These are phyloP conservation scores for Rhodotorula graminis DNA, from an alignment of 768 basidiomycete genomes.

Conservation along the genomic window DNA sequence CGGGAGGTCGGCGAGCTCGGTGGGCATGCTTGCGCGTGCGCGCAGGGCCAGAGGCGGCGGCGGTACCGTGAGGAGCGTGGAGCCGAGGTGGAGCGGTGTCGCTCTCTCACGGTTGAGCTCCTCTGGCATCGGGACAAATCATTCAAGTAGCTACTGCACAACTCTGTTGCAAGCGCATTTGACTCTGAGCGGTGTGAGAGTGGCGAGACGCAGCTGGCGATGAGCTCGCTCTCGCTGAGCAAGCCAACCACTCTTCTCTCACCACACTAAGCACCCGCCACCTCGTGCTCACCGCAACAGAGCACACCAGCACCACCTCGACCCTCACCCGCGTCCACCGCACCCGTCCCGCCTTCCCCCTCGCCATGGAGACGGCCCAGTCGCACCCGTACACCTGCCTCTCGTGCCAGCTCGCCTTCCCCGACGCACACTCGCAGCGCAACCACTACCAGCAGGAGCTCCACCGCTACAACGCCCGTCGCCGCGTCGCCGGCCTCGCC, in stretches of 20 bases:
- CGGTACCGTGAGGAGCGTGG: not conserved
- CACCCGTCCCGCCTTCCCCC: not conserved
- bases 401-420: conserved; percentile 83
- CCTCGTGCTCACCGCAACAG: too few relatives aligned
- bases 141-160: too few relatives aligned
- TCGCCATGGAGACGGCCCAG: not conserved
- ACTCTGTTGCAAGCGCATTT: too few relatives aligned
- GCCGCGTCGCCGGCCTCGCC: conserved; percentile 67
- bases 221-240: too few relatives aligned
- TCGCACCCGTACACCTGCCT: conserved; percentile 71
- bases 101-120: too few relatives aligned
- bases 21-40: not conserved
- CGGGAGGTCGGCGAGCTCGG: conserved; percentile 7
- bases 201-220: too few relatives aligned
- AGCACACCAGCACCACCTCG: not conserved
- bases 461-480: conserved; percentile 95
- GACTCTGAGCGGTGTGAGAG: too few relatives aligned
- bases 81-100: not conserved
- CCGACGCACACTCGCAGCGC: conserved; percentile 75
- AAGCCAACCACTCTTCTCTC: too few relatives aligned
- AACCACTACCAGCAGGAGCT: conserved; percentile 87
- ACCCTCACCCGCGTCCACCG: too few relatives aligned
- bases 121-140: too few relatives aligned
- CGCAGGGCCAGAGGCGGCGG: too few relatives aligned
- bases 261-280: too few relatives aligned